Percentiles rank a stretch among this genome's conserved stretches.
Evolutionary conservation across 2,329 filamentous ascomycete species (phyloP).

Genomic region (Ramularia endophylla): DNA sequence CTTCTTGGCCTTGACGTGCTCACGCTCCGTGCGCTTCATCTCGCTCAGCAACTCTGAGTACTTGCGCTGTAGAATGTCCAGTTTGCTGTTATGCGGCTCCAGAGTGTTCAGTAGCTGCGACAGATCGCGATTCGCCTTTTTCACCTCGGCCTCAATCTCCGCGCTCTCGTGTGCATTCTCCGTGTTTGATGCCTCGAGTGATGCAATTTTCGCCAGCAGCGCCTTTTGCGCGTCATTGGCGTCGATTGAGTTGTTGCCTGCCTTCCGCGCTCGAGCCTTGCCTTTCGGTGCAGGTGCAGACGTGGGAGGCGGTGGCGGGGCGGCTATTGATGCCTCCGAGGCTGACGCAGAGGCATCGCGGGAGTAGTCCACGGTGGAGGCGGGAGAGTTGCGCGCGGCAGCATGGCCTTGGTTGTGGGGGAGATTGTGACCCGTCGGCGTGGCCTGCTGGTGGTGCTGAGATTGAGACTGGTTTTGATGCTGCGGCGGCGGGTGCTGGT

Average conservation of each 20-base stretch:
- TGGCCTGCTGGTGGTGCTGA: conserved; percentile 24
- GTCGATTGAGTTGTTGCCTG: conserved; percentile 63
- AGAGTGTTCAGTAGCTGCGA: conserved; percentile 78
- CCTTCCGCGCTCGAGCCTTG: conserved; percentile 61
- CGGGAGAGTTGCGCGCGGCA: conserved; percentile 23
- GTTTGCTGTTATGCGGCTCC: conserved; percentile 85
- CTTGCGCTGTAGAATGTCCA: conserved; percentile 83
- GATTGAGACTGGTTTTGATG: conserved; percentile 6
- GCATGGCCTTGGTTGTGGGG: neutral
- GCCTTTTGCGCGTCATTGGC: conserved; percentile 87
- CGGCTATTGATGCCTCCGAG: conserved; percentile 27
- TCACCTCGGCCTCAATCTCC: conserved; percentile 94
- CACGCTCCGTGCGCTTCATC: conserved; percentile 92
- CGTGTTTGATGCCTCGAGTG: conserved; percentile 87
- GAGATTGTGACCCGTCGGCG: conserved; percentile 17
- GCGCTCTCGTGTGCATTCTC: conserved; percentile 93
- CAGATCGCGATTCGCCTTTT: conserved; percentile 86
- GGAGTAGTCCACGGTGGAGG: conserved; percentile 25
- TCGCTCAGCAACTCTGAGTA: conserved; percentile 88
- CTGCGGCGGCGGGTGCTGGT: conserved; percentile 23
- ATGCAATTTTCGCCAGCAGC: conserved; percentile 86
- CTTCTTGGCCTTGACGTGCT: conserved; percentile 94
- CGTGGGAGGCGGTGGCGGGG: conserved; percentile 36
- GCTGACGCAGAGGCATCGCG: conserved; percentile 25
- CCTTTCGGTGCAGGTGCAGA: conserved; percentile 56